Evolutionary conservation across 1,284 basidiomycete species (phyloP).

Genomic region (Ceratobasidium sp.): DNA sequence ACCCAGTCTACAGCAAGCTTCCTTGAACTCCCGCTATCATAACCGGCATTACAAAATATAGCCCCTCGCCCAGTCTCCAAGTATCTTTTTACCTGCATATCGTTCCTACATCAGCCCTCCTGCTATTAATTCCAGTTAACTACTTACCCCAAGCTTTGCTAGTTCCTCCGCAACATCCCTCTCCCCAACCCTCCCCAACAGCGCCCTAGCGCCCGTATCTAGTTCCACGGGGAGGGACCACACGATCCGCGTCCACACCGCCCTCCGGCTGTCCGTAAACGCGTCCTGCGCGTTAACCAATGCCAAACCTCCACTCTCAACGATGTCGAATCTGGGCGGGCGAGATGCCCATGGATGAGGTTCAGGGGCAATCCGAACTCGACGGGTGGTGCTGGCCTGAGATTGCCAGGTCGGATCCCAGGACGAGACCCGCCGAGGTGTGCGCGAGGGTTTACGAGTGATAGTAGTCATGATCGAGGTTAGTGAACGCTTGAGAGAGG

Average conservation of each 20-base stretch:
- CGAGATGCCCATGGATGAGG: background rate
- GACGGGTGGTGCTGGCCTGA: background rate
- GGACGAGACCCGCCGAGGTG: background rate
- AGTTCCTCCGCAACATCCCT: constrained; percentile 11
- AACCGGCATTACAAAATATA: constrained; percentile 25
- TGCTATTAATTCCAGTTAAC: background rate
- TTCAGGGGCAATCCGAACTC: background rate
- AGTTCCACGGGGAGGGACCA: constrained; percentile 29
- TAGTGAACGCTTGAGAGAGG: constrained; percentile 21
- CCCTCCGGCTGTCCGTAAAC: constrained; percentile 17
- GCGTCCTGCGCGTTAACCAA: constrained; percentile 21
- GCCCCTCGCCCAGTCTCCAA: constrained; percentile 19
- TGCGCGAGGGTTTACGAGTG: background rate
- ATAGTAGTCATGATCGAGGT: constrained; percentile 13
- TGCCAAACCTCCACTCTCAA: constrained; percentile 19
- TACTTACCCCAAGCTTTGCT: constrained; percentile 9
- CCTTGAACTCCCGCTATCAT: background rate
- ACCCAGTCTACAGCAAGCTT: constrained; percentile 31
- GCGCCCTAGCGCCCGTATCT: background rate
- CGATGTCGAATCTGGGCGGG: background rate
- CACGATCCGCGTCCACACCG: constrained; percentile 28
- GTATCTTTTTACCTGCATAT: constrained; percentile 6
- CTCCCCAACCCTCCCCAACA: background rate
- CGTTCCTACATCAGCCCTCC: background rate
- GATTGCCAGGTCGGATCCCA: constrained; percentile 1